Evolutionary conservation across 2,329 filamentous ascomycete species (phyloP).

Genomic region (Ceratocystis lukuohia): DNA sequence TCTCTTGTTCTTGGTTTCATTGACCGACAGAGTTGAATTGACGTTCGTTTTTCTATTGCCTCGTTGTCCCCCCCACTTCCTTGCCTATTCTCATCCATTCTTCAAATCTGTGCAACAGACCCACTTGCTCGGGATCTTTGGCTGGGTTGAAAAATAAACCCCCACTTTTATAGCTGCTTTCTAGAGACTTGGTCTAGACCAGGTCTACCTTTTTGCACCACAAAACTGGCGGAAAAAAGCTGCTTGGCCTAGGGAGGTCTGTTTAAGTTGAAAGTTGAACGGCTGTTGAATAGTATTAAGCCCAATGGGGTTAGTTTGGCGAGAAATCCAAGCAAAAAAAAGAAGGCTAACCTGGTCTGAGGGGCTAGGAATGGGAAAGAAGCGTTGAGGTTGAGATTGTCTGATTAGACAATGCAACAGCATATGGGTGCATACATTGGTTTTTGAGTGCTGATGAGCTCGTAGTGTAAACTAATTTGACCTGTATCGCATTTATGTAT

Average conservation of each 20-base stretch:
- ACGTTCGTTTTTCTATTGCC: background rate
- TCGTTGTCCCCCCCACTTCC: background rate
- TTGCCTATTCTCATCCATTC: constrained; percentile 1
- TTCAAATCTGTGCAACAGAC: constrained; percentile 6
- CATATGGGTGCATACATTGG: background rate
- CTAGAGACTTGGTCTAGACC: constrained; percentile 15
- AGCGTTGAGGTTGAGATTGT: constrained; percentile 20
- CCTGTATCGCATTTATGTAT: background rate
- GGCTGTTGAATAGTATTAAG: constrained; percentile 8
- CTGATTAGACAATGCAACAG: background rate
- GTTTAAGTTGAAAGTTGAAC: constrained; percentile 6
- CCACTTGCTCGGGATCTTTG: constrained; percentile 11
- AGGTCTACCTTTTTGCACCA: background rate
- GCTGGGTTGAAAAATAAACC: background rate
- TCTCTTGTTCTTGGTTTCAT: no score
- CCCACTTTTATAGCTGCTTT: constrained; percentile 6
- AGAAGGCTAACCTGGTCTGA: constrained; percentile 2
- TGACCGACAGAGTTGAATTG: background rate
- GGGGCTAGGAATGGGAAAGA: constrained; percentile 9
- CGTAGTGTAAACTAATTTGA: background rate
- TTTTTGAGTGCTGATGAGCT: background rate
- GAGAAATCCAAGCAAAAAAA: background rate
- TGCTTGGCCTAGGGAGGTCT: background rate
- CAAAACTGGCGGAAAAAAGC: background rate
- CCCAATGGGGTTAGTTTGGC: constrained; percentile 11